Conservation (phyloP, 768 basidiomycete genomes). For the Phylloporus sp. region DNA sequence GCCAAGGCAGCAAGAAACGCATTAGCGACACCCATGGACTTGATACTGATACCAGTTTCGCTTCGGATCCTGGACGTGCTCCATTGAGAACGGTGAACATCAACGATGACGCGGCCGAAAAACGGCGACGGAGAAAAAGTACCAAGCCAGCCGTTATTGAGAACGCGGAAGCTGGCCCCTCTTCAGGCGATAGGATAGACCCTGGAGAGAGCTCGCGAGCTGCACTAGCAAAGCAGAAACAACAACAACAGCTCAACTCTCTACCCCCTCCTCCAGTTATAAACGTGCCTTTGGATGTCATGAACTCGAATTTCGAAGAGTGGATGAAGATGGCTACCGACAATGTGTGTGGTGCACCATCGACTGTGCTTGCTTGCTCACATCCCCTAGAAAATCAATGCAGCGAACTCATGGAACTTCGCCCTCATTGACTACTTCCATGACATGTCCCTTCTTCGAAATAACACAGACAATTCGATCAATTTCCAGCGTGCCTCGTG, state of each 20-base stretch:
- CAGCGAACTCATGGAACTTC: slow-evolving; percentile 95
- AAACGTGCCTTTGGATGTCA: slow-evolving; percentile 72
- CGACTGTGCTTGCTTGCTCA: slow-evolving; percentile 4
- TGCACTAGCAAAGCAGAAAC: slow-evolving; percentile 50
- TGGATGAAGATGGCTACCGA: slow-evolving; percentile 99
- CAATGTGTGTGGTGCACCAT: slow-evolving; percentile 56
- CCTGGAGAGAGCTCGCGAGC: slow-evolving; percentile 40
- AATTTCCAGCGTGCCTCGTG: slow-evolving; percentile 99
- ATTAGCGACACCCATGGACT: slow-evolving; percentile 50
- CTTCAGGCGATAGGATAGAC: slow-evolving; percentile 41
- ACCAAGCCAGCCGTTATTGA: slow-evolving; percentile 60
- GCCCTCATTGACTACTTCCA: slow-evolving; percentile 99
- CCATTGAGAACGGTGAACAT: slow-evolving; percentile 38
- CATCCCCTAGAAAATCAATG: slow-evolving; percentile 88
- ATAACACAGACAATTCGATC: slow-evolving; percentile 91
- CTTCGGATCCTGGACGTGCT: slow-evolving; percentile 39
- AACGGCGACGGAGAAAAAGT: slow-evolving; percentile 76
- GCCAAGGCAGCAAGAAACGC: slow-evolving; percentile 32
- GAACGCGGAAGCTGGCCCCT: slow-evolving; percentile 54
- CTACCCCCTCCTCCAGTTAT: slow-evolving; percentile 54
- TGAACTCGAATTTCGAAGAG: slow-evolving; percentile 92
- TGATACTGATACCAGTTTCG: slow-evolving; percentile 33
- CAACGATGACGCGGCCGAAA: slow-evolving; percentile 88
- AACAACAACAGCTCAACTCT: slow-evolving; percentile 55
- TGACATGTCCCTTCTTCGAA: slow-evolving; percentile 93